These are phyloP conservation scores for Lichtheimia hyalospora DNA, from an alignment of 371 early-diverging fungal genomes.

Conservation along the genomic window DNA sequence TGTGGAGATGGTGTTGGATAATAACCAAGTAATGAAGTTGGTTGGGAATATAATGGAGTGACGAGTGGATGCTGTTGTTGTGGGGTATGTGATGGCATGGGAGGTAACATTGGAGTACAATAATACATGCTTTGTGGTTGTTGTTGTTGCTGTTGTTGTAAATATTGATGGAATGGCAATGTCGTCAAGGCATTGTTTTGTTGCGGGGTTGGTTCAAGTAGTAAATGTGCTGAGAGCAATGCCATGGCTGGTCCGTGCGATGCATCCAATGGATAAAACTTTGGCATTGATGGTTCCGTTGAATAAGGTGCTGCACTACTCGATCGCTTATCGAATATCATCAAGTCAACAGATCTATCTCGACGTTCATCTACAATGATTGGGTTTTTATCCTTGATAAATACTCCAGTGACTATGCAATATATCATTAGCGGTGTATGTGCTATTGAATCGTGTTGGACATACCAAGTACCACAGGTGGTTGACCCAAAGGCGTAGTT, in stretches of 20 bases:
- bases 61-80: neutral
- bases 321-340: conserved; percentile 24
- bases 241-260: conserved; percentile 17
- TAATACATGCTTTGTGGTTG: conserved; percentile 5
- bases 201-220: conserved; percentile 7
- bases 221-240: conserved; percentile 10
- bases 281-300: conserved; percentile 15
- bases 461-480: conserved; percentile 43
- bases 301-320: conserved; percentile 2
- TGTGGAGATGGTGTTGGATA: conserved; percentile 2
- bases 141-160: conserved; percentile 1
- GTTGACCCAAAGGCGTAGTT: conserved; percentile 30
- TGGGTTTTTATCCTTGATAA: conserved; percentile 21
- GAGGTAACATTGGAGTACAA: neutral
- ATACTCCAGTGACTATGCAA: conserved; percentile 17
- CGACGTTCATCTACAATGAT: conserved; percentile 26
- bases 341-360: conserved; percentile 18
- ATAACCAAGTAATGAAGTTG: neutral
- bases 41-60: too few relatives aligned
- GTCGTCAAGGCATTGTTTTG: neutral
- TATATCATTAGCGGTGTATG: neutral
- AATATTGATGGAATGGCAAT: neutral
- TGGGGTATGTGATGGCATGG: neutral
- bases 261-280: conserved; percentile 17
- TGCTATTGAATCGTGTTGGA: neutral